Evolutionary conservation across 2,329 filamentous ascomycete genomes (phyloP).

Genomic region (Pseudogymnoascus sp.): DNA sequence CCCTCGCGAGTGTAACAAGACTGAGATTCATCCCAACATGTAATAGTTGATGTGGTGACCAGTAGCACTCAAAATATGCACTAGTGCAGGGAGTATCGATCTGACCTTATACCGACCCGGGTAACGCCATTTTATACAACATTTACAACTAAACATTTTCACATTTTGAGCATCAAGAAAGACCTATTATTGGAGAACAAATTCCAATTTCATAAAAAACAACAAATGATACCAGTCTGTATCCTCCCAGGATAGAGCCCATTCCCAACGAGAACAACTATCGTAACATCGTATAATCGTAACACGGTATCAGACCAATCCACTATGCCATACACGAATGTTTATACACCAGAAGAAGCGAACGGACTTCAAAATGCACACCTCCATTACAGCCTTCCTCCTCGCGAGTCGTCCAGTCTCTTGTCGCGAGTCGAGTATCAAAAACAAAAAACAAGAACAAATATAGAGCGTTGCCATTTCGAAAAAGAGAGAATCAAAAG

Average conservation of each 20-base stretch:
- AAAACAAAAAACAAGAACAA: neutral
- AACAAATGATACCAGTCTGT: neutral
- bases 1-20: neutral
- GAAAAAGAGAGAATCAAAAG: neutral
- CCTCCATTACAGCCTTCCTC: neutral
- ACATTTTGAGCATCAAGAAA: neutral
- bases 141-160: neutral
- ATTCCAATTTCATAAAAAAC: neutral
- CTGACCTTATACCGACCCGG: neutral
- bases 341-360: neutral
- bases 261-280: neutral
- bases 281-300: constrained; percentile 1
- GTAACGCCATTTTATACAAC: neutral
- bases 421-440: neutral
- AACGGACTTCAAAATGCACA: neutral
- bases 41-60: neutral
- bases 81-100: neutral
- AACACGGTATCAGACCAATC: constrained; percentile 1
- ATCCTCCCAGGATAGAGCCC: no score
- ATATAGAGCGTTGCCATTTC: neutral
- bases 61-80: neutral
- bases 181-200: neutral
- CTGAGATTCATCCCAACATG: neutral
- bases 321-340: neutral
- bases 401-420: neutral